Evolutionary conservation across 1,284 basidiomycete species (phyloP), one percentile per base, ranked within the genome.

Genomic region (Spongispora temasekensis): DNA sequence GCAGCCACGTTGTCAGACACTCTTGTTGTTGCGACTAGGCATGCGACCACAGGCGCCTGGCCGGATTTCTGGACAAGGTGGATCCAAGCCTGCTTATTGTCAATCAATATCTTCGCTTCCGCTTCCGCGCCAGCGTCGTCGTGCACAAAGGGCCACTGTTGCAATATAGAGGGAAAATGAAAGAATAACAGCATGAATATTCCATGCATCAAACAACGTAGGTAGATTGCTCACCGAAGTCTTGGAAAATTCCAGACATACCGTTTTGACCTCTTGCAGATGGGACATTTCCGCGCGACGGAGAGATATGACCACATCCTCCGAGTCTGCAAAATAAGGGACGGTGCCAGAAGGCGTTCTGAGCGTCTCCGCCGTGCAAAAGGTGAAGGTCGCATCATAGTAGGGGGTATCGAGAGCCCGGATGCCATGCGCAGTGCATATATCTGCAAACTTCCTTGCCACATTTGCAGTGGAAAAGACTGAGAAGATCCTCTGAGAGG

Each of bases 301-400:
- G 21, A 85, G 71, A 12, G 76, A 67, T 60, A 76, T 77, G 15
- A 64, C 53, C 31, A 73, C 61, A 34, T 75, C 72, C 17, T 61
- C 59, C 2, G 62, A 46, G 30, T 60, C 61, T 4, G 56, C n/a
- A 34, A 60, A n/a, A 23, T n/a, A 67, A 62, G 40, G 71, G 61
- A 30, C 69, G 15, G 74, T 64, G n/a, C 55, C 53, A 2, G 65
- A 65, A 7, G 75, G 62, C 23, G 65, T 63, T 4, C 66, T 70
- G 61, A 90, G 71, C 1, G 83, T 80, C 10, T 69, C 48, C 9
- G 53, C 61, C 2, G 83, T 85, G 71, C 87, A 87, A 63, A 78
- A 83, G 15, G 82, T 79, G 57, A 89, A 78, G 55, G 77, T 83
- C 0, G 89, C 86, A 23, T 81, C 80, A 65, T 91, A 91, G 69